Base-by-base conservation (phyloP, 129 eudicot genomes). In the Dittrichia graveolens region DNA sequence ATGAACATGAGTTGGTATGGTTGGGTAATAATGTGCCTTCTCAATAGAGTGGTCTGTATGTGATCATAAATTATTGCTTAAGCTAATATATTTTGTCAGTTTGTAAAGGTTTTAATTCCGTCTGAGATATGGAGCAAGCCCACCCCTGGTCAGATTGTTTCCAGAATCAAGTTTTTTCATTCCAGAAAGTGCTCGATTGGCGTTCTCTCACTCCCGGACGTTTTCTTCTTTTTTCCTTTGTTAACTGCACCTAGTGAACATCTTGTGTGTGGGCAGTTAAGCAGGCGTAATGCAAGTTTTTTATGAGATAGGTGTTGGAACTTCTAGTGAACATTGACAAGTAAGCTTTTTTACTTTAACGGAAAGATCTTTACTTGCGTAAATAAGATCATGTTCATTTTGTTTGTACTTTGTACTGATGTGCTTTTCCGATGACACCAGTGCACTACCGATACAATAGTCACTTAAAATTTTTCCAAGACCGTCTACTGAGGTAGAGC, bases 101-200 rank as follows among this genome's bases (percentile, higher is more conserved):
- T 80, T 69, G 75, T 63, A 34, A 80, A 80, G 68, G 84, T 75
- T 69, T 80, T 81, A 72, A 73, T 63, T 67, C 75, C 72, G 46
- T 62, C 61, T 74, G 78, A 83, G 85, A 83, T 88, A 93, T 93
- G 98, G 98, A 89, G 87, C 86, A 80, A 78, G 71, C 79, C 48
- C 80, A 69, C 85, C 86, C 76, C 48, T 74, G 86, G 87, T 87
- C 98, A 85, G 80, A 85, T 76, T 77, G 87, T 87, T 83, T 71
- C 87, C 77, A 81, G 70, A 83, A 73, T 54, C 89, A 78, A 72
- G 79, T 53, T 74, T 82, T 85, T 55, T 83, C 96, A 49, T 81
- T 88, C 85, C 84, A 81, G 78, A 78, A 90, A 90, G 89, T 88
- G 80, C 97, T 90, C 70, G 96, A 90, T 80, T 86, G 97, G 96